phyloP scores from a whole-genome alignment of 2,329 filamentous ascomycete genomes.

The Colletotrichum plurivorum region DNA sequence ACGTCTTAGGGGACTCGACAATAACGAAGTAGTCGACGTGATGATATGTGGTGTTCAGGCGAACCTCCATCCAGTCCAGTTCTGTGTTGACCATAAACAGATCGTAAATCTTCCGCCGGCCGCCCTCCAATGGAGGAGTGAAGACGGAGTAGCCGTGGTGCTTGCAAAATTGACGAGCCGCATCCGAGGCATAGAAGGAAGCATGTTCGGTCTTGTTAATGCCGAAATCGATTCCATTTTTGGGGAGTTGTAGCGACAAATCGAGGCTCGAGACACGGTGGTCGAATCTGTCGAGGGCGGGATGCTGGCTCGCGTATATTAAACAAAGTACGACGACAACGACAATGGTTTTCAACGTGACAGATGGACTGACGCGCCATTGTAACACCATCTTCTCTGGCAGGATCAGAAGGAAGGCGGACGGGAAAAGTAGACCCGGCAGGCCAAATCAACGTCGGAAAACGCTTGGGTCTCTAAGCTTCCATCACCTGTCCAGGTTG shows the following conservation, averaged over 20 bases:
- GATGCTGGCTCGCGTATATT: constrained; percentile 35
- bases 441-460: no score
- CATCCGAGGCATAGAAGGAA: constrained; percentile 48
- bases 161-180: constrained; percentile 48
- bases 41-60: constrained; percentile 69
- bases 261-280: constrained; percentile 34
- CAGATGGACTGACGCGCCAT: constrained; percentile 24
- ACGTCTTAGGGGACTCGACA: constrained; percentile 71
- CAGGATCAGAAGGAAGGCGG: neutral
- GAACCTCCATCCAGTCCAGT: constrained; percentile 76
- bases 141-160: constrained; percentile 52
- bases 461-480: no score
- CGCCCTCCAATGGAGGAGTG: constrained; percentile 42
- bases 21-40: constrained; percentile 77
- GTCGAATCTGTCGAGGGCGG: constrained; percentile 37
- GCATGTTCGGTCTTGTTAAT: constrained; percentile 21
- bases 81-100: constrained; percentile 75
- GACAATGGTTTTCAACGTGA: constrained; percentile 24
- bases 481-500: no score
- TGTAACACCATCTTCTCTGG: constrained; percentile 28
- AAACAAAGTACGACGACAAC: constrained; percentile 20
- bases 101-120: constrained; percentile 69
- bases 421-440: neutral
- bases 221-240: constrained; percentile 19
- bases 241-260: constrained; percentile 26